A percentile compares a stretch with the other conserved stretches of the same genome.
phyloP scores from a whole-genome alignment of 192 early-diverging fungal genomes.

The Coemansia sp. region DNA sequence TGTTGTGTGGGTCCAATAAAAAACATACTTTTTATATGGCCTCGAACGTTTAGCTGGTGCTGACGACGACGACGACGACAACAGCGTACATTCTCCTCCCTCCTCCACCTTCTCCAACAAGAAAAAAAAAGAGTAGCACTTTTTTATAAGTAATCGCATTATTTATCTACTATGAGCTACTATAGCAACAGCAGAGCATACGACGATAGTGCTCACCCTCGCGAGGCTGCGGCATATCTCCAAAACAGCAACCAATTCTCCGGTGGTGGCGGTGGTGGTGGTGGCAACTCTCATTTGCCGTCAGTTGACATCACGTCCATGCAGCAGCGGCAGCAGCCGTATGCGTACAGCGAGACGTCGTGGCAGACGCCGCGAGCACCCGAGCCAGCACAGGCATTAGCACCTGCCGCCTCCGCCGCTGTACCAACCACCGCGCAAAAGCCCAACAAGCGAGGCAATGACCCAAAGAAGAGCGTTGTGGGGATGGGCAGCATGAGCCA shows the following conservation, averaged over 20 bases:
- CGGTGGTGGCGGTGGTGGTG: too few species aligned
- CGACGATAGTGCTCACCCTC: not conserved
- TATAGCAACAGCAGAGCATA: not conserved
- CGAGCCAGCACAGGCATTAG: not conserved
- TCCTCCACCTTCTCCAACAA: too few species aligned
- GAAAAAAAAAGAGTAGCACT: too few species aligned
- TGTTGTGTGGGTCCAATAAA: too few species aligned
- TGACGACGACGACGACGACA: too few species aligned
- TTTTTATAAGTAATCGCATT: too few species aligned
- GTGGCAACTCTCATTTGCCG: not conserved
- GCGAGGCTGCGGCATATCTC: not conserved
- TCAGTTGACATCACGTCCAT: conserved; percentile 41
- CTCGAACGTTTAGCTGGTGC: not conserved
- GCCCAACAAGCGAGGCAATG: not conserved
- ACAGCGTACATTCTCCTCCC: too few species aligned
- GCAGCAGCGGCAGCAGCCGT: conserved; percentile 24
- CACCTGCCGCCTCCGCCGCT: not conserved
- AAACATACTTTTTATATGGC: not conserved
- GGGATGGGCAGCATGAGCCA: conserved; percentile 32
- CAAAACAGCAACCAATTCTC: not conserved
- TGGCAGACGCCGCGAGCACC: not conserved
- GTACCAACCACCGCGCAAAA: not conserved
- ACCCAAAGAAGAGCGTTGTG: not conserved
- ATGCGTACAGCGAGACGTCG: conserved; percentile 41
- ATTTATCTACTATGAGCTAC: not conserved